These are phyloP conservation scores for Tricholoma saponaceum DNA, from an alignment of 768 basidiomycete genomes.

Conservation along the genomic window DNA sequence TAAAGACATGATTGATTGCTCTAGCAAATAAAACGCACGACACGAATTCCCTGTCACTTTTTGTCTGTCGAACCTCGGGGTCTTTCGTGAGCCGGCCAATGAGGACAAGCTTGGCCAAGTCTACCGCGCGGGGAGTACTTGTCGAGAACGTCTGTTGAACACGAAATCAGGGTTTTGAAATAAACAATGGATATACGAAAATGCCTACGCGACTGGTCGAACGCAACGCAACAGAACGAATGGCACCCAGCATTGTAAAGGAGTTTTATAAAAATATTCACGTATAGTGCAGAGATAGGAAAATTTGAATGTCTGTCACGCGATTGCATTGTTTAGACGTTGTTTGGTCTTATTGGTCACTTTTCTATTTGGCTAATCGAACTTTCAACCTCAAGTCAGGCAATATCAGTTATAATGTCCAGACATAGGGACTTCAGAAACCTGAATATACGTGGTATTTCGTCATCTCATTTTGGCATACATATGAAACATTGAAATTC, in stretches of 20 bases:
- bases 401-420: conserved; percentile 53
- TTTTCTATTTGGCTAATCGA: too few relatives aligned
- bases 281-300: too few relatives aligned
- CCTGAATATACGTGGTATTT: conserved; percentile 69
- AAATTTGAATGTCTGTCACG: too few relatives aligned
- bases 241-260: conserved; percentile 43
- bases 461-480: background rate
- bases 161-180: conserved; percentile 1
- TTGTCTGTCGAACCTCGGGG: conserved; percentile 67
- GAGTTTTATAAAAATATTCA: conserved; percentile 2
- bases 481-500: background rate
- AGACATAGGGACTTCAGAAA: conserved; percentile 89
- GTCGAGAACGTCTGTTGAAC: conserved; percentile 60
- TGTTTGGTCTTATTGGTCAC: conserved; percentile 10
- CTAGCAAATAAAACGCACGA: conserved; percentile 41
- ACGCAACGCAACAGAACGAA: conserved; percentile 42
- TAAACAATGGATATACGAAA: background rate
- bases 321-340: conserved; percentile 18
- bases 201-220: conserved; percentile 45
- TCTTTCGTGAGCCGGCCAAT: conserved; percentile 70
- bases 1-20: background rate
- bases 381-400: too few relatives aligned
- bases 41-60: conserved; percentile 74
- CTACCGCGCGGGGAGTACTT: conserved; percentile 45
- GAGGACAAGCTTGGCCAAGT: conserved; percentile 74